Conservation (phyloP, 768 basidiomycete species). For the Leccinum sublutescens region DNA sequence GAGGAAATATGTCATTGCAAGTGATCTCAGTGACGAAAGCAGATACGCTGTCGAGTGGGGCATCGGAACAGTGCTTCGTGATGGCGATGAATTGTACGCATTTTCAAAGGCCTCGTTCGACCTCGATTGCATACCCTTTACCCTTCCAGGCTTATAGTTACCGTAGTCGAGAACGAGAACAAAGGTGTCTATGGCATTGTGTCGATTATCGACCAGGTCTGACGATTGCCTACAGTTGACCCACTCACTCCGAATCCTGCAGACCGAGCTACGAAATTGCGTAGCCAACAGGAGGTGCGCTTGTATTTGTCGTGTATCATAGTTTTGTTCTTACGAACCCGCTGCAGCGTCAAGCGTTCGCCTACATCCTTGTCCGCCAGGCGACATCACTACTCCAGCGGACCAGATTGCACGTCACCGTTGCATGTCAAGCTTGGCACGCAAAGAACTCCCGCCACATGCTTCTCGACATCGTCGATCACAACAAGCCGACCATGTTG, state of each 20-base stretch:
- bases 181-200: conserved; percentile 55
- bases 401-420: conserved; percentile 80
- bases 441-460: conserved; percentile 94
- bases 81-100: conserved; percentile 84
- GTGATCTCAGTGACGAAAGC: conserved; percentile 93
- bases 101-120: not conserved
- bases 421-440: conserved; percentile 94
- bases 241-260: conserved; percentile 65
- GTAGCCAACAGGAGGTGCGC: conserved; percentile 88
- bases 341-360: conserved; percentile 77
- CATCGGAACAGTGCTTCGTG: conserved; percentile 91
- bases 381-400: conserved; percentile 88
- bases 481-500: conserved; percentile 83
- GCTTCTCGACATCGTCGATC: conserved; percentile 88
- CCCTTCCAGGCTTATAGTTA: conserved; percentile 66
- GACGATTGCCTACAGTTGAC: conserved; percentile 48
- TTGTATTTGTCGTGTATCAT: not conserved
- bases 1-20: conserved; percentile 81
- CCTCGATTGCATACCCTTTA: conserved; percentile 1
- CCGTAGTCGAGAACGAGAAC: conserved; percentile 87
- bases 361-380: conserved; percentile 87
- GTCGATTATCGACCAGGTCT: not conserved
- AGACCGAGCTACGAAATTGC: conserved; percentile 76
- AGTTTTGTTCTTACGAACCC: conserved; percentile 11
- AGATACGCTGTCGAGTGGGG: conserved; percentile 97